A percentile compares a stretch with the other conserved stretches of the same genome.
Evolutionary conservation across 345 rosid genomes (phyloP).

Genomic region (Pugionium cornutum): DNA sequence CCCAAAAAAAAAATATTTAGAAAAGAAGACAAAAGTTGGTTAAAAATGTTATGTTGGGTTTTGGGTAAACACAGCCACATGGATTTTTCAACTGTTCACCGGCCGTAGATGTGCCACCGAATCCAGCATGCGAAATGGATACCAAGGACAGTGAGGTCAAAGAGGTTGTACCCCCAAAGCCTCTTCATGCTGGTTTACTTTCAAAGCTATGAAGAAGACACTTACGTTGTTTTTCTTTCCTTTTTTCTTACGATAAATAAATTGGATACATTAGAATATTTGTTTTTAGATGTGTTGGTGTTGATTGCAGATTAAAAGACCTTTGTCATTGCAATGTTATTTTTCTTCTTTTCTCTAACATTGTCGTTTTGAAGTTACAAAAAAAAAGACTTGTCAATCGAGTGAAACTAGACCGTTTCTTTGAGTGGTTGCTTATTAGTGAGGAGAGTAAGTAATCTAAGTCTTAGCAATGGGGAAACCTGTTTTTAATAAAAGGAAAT

Average conservation of each 20-base stretch:
- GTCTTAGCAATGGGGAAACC: too few relatives aligned
- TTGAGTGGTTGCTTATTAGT: background rate
- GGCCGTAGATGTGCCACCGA: slow-evolving; percentile 91
- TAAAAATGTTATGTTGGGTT: background rate
- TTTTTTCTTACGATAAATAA: background rate
- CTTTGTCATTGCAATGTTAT: slow-evolving; percentile 1
- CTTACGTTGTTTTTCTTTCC: too few relatives aligned
- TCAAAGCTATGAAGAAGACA: slow-evolving; percentile 66
- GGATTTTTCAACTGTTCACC: slow-evolving; percentile 98
- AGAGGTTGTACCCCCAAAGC: slow-evolving; percentile 49
- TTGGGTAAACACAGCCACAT: slow-evolving; percentile 64
- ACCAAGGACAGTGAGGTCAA: slow-evolving; percentile 62
- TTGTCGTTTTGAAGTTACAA: background rate
- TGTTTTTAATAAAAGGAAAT: too few relatives aligned
- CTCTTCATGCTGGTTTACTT: slow-evolving; percentile 50
- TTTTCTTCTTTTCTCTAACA: background rate
- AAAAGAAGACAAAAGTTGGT: background rate
- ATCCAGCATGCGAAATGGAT: slow-evolving; percentile 61
- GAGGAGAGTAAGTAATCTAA: background rate
- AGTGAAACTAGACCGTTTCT: background rate
- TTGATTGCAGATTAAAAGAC: background rate
- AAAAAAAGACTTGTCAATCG: background rate
- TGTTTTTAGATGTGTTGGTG: slow-evolving; percentile 22
- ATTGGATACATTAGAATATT: slow-evolving; percentile 9
- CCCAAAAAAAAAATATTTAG: background rate